Conservation (phyloP, 2,329 filamentous ascomycete genomes). For the Talaromyces marneffei region DNA sequence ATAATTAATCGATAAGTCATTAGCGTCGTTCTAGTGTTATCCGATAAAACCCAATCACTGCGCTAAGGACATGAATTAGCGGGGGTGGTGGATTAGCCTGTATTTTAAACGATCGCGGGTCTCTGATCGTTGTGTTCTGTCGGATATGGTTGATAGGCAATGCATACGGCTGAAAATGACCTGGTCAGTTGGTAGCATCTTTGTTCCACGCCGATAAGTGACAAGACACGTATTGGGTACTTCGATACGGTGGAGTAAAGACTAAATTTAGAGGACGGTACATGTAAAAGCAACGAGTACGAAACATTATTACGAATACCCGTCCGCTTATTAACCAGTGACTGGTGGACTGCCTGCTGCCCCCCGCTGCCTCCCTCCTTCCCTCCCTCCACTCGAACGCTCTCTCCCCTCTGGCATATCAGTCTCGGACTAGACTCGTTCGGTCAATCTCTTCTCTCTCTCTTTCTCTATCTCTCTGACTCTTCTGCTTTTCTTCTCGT, state of each 20-base stretch:
- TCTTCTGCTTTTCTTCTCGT: background rate
- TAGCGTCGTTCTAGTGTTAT: background rate
- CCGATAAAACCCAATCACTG: slow-evolving; percentile 2
- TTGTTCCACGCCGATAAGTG: background rate
- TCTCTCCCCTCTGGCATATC: slow-evolving; percentile 1
- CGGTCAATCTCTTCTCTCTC: background rate
- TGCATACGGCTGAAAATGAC: background rate
- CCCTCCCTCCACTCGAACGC: slow-evolving; percentile 5
- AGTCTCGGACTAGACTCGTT: background rate
- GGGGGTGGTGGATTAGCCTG: background rate
- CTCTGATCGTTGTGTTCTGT: background rate
- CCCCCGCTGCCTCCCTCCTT: background rate
- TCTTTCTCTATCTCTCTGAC: background rate
- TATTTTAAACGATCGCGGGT: no score
- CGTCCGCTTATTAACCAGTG: background rate
- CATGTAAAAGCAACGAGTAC: background rate
- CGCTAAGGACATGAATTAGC: background rate
- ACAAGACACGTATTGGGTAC: background rate
- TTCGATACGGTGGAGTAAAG: background rate
- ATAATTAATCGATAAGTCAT: background rate
- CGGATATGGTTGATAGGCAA: background rate
- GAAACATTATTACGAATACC: background rate
- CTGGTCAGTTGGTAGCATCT: background rate
- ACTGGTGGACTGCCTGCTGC: no score
- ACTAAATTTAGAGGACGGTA: no score